Evolutionary conservation across 306 rosid species (phyloP).

Genomic region (Medicago truncatula): MtrunA17r5.0-ANR NC_053045.1:44161501-44162000

Average conservation of each 20-base stretch:
- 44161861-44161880: slow-evolving; percentile 19
- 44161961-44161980: not conserved
- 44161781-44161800: slow-evolving; percentile 38
- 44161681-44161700: fast-evolving
- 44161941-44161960: not conserved
- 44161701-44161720: slow-evolving; percentile 16
- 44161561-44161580: not conserved
- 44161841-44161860: slow-evolving; percentile 32
- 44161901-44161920: not conserved
- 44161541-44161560: no score
- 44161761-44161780: not conserved
- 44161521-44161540: not conserved
- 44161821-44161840: not conserved
- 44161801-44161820: not conserved
- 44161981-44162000: not conserved
- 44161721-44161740: not conserved
- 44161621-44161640: not conserved
- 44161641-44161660: slow-evolving; percentile 32
- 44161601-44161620: not conserved
- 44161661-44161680: not conserved
- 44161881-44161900: not conserved
- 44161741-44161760: not conserved
- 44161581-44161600: slow-evolving; percentile 19
- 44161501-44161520: not conserved
- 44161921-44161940: not conserved